phyloP scores from a whole-genome alignment of 2,329 filamentous ascomycete species.

The Spiromastix sp. region DNA sequence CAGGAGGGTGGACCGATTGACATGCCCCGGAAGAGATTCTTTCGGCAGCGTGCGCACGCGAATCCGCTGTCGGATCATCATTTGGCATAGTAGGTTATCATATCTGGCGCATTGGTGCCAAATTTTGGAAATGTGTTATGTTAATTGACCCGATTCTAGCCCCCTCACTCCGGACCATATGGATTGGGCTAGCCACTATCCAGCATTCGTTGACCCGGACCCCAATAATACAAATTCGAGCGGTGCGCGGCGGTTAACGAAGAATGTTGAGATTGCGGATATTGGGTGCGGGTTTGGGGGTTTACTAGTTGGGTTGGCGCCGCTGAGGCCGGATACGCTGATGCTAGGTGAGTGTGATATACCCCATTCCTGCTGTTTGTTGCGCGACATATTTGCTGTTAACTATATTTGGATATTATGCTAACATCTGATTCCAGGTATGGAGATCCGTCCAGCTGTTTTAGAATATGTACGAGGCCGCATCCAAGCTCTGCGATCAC shows the following conservation, averaged over 20 bases:
- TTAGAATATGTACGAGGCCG: conserved; percentile 84
- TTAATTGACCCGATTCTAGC: conserved; percentile 43
- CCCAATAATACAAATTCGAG: conserved; percentile 21
- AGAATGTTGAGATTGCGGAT: conserved; percentile 82
- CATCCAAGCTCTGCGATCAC: conserved; percentile 63
- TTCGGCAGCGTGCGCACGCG: conserved; percentile 89
- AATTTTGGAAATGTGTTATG: too few relatives aligned
- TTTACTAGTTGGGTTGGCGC: conserved; percentile 73
- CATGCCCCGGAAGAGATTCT: conserved; percentile 89
- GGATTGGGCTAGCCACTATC: conserved; percentile 84
- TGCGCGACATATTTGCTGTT: neutral
- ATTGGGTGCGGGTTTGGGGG: conserved; percentile 97
- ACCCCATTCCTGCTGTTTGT: neutral
- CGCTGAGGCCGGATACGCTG: conserved; percentile 68
- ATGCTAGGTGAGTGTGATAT: conserved; percentile 57
- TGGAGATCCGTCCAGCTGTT: conserved; percentile 88
- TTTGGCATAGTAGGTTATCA: conserved; percentile 73
- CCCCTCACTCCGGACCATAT: conserved; percentile 69
- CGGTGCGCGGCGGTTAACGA: conserved; percentile 39
- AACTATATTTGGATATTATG: too few relatives aligned
- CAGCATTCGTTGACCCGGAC: conserved; percentile 50
- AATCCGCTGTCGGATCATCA: conserved; percentile 96
- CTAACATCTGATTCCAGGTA: conserved; percentile 41
- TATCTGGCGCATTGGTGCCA: too few relatives aligned
- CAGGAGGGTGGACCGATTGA: conserved; percentile 23